phyloP scores from a whole-genome alignment of 164 flowering plant genomes.

The Vitis amurensis region DNA sequence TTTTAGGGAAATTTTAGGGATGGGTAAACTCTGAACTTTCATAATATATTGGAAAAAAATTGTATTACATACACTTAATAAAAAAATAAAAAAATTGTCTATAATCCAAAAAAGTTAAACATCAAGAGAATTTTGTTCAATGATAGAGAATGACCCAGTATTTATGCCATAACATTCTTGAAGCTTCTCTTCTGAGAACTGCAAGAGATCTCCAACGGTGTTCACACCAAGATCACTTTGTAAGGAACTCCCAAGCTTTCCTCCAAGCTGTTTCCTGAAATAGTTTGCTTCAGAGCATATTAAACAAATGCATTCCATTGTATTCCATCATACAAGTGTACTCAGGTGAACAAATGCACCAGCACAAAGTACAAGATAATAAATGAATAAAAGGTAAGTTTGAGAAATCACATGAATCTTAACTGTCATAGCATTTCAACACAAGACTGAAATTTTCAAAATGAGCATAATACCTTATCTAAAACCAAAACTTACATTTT shows the following conservation, averaged over 20 bases:
- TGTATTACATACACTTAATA: background rate
- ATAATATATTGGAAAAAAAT: background rate
- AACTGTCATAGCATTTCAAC: background rate
- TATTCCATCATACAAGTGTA: no score
- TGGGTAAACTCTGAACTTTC: background rate
- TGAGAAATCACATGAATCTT: background rate
- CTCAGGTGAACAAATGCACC: no score
- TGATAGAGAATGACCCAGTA: constrained; percentile 62
- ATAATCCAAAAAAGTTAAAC: background rate
- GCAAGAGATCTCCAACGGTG: constrained; percentile 85
- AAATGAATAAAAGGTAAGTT: background rate
- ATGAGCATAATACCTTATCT: background rate
- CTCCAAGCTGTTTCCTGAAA: constrained; percentile 96
- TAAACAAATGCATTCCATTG: no score
- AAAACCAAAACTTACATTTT: constrained; percentile 63
- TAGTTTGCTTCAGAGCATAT: background rate
- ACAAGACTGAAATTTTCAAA: background rate
- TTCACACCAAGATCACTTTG: constrained; percentile 79
- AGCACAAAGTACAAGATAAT: background rate
- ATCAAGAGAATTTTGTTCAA: background rate
- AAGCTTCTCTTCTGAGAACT: constrained; percentile 81
- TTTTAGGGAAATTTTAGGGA: no score
- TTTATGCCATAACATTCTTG: constrained; percentile 87
- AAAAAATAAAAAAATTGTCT: background rate
- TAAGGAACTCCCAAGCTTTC: constrained; percentile 89